phyloP scores from a whole-genome alignment of 768 basidiomycete genomes.

The Fomitopsis pulvina region DNA sequence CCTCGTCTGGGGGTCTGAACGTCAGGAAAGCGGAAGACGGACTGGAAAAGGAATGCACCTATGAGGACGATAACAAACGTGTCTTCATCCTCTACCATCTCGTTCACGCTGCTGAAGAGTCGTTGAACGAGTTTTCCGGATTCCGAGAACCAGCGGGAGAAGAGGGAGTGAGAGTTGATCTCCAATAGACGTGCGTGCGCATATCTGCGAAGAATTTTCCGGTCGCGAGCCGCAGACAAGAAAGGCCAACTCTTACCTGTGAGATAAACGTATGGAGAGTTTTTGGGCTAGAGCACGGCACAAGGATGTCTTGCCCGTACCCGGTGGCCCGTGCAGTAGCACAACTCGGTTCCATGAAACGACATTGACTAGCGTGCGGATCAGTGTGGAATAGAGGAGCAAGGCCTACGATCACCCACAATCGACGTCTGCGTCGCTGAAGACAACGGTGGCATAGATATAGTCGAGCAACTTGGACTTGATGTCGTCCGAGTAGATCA shows the following conservation, averaged over 20 bases:
- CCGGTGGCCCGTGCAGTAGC: constrained; percentile 92
- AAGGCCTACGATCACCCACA: constrained; percentile 39
- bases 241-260: constrained; percentile 52
- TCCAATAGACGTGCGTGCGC: constrained; percentile 83
- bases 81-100: constrained; percentile 88
- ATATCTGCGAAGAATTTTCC: too few species aligned
- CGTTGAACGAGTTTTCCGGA: constrained; percentile 97
- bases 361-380: constrained; percentile 59
- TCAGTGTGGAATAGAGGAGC: background rate
- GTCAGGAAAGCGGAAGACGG: background rate
- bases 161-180: constrained; percentile 97
- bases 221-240: background rate
- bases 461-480: constrained; percentile 89
- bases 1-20: constrained; percentile 64
- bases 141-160: constrained; percentile 99
- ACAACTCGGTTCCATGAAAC: constrained; percentile 96
- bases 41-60: constrained; percentile 37
- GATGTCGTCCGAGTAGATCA: constrained; percentile 81
- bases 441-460: constrained; percentile 89
- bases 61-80: constrained; percentile 93
- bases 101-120: constrained; percentile 82
- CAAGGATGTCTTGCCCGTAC: constrained; percentile 94
- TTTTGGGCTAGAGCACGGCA: constrained; percentile 96
- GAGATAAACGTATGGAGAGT: constrained; percentile 81
- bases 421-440: constrained; percentile 84